phyloP scores from a whole-genome alignment of 768 basidiomycete genomes.

The Kwoniella mangroviensis region DNA sequence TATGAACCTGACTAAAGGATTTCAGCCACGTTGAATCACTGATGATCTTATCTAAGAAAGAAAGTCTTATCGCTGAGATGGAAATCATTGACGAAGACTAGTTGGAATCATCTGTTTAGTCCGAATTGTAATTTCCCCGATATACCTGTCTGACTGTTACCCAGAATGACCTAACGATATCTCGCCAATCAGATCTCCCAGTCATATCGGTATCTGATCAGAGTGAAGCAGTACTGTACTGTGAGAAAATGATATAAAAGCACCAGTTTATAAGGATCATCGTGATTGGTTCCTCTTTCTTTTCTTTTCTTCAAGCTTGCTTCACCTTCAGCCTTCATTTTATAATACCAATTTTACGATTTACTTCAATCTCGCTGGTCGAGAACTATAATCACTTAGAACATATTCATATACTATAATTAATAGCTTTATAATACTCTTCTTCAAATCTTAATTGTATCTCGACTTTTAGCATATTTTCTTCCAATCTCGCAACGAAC shows the following conservation, averaged over 20 bases:
- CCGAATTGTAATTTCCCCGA: neutral
- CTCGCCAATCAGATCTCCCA: too few species aligned
- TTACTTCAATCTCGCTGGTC: constrained; percentile 16
- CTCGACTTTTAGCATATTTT: too few species aligned
- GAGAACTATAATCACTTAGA: constrained; percentile 1
- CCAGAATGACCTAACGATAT: too few species aligned
- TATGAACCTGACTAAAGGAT: constrained; percentile 21
- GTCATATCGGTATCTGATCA: too few species aligned
- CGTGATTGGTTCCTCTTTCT: too few species aligned
- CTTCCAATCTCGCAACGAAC: neutral
- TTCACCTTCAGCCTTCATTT: constrained; percentile 10
- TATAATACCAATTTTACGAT: neutral
- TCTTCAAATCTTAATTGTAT: too few species aligned
- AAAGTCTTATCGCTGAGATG: constrained; percentile 15
- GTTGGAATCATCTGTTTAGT: neutral
- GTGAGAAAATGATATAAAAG: too few species aligned
- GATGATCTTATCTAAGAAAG: neutral
- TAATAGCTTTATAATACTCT: neutral
- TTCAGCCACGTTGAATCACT: neutral
- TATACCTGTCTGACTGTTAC: neutral
- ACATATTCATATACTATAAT: neutral
- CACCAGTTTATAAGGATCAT: too few species aligned
- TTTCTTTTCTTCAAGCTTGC: constrained; percentile 15
- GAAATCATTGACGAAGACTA: neutral
- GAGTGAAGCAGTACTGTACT: too few species aligned